phyloP scores from a whole-genome alignment of 768 basidiomycete species.

The Mycena alexandri region DNA sequence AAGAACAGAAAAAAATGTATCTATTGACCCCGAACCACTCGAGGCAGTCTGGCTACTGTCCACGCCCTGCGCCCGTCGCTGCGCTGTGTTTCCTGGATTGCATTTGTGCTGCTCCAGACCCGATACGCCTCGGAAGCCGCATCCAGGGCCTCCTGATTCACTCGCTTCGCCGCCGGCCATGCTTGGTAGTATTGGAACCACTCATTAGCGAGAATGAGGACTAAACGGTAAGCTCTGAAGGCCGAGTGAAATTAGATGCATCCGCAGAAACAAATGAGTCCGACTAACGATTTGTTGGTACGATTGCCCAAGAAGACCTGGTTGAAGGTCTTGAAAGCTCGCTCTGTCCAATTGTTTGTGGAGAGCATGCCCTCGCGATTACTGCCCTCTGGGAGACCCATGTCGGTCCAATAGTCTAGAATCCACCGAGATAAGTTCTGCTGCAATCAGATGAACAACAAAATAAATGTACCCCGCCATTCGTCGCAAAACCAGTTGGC shows the following conservation, averaged over 20 bases:
- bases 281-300: slow-evolving; percentile 33
- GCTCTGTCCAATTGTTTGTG: slow-evolving; percentile 37
- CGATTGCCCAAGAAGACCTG: slow-evolving; percentile 31
- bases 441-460: too few species aligned
- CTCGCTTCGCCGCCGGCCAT: slow-evolving; percentile 8
- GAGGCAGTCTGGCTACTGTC: neutral
- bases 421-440: neutral
- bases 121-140: neutral
- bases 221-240: slow-evolving; percentile 13
- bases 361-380: slow-evolving; percentile 26
- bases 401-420: slow-evolving; percentile 30
- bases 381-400: slow-evolving; percentile 24
- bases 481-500: slow-evolving; percentile 32
- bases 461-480: slow-evolving; percentile 24
- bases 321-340: slow-evolving; percentile 34
- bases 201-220: slow-evolving; percentile 27
- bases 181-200: slow-evolving; percentile 28
- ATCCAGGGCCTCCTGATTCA: slow-evolving; percentile 6
- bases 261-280: too few species aligned
- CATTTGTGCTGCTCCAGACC: slow-evolving; percentile 7
- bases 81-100: neutral
- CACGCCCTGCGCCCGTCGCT: slow-evolving; percentile 9
- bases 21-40: too few species aligned
- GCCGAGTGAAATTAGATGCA: too few species aligned
- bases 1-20: too few species aligned